Evolutionary conservation across 2,329 filamentous ascomycete species (phyloP).

Genomic region (Drechslerella stenobrocha): DNA sequence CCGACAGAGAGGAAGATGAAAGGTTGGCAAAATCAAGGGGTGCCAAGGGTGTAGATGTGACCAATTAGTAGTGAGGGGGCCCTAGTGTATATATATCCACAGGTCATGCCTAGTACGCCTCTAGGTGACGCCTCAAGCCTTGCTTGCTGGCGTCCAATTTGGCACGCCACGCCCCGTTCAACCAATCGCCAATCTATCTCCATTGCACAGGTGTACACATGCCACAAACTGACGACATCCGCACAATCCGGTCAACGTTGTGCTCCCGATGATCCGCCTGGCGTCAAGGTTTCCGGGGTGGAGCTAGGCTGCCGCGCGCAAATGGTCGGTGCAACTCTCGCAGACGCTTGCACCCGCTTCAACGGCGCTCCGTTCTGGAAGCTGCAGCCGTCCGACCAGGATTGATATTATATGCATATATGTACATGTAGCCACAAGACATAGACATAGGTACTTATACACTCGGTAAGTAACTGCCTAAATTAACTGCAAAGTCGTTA

Average conservation of each 20-base stretch:
- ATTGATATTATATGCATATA: neutral
- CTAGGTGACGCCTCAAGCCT: neutral
- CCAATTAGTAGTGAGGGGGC: slow-evolving; percentile 2
- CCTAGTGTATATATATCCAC: slow-evolving; percentile 16
- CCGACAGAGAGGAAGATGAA: too few species aligned
- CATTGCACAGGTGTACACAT: too few species aligned
- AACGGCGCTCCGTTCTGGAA: neutral
- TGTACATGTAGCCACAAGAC: neutral
- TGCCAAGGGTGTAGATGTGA: neutral
- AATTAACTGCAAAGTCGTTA: neutral
- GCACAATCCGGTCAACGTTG: neutral
- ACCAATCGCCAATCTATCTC: neutral
- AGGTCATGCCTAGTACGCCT: too few species aligned
- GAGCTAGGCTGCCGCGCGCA: slow-evolving; percentile 17
- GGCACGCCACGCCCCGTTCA: neutral
- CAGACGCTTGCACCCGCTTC: slow-evolving; percentile 5
- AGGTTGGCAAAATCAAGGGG: too few species aligned
- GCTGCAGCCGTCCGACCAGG: slow-evolving; percentile 3
- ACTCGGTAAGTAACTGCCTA: too few species aligned
- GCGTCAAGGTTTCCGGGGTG: neutral
- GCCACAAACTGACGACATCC: neutral
- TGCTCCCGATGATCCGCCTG: too few species aligned
- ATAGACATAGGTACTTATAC: neutral
- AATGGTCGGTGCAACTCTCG: slow-evolving; percentile 6
- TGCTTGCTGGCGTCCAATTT: neutral